Base-by-base conservation (phyloP, 2,329 filamentous ascomycete species). In the Westerdykella aurantiaca region DNA sequence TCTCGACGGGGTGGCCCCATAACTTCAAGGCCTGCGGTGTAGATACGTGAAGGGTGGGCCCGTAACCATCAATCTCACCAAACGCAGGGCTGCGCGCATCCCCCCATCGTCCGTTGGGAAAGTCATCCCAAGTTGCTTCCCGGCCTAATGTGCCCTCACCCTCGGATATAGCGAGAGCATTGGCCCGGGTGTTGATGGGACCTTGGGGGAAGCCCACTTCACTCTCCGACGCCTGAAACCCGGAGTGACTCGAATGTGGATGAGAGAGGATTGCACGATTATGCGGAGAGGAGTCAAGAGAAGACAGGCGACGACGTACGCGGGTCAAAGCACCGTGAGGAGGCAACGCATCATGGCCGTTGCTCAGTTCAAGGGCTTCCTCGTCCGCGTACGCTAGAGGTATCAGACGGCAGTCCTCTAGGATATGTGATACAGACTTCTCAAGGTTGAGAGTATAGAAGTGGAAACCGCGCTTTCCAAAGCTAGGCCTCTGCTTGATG, bases 71-170 rank as follows among this genome's bases (percentile, higher is more conserved):
- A 46, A 96, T 96, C 67, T 96, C 89, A 58, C 91, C 91, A 63
- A 95, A 97, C 0, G 91, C 91, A 1, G 61, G 55, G 2, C 89
- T 95, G 41, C 91, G 81, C 4, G 90, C 87, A 60, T 96, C 91
- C 63, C 91, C 91, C 82, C 91, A 97, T 43, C 91, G 81, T 22
- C 91, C 93, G 72, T 97, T 97, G 50, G 91, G 91, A 67, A 89
- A 98, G 58, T 98, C 93, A 60, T 98, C 93, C 93, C 93, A 98
- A 0, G 93, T 98, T 29, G 93, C 93, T 73, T 97, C 91, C 39
- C 93, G 80, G 10, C 91, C 93, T 6, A 96, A 75, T 3, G 86
- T 79, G 18, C 91, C 93, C 60, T 95, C 86, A 5, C 93, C 91
- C 70, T 97, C 91, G 0, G 90, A 95, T 45, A 96, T 96, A 22